Evolutionary conservation across 225 moss, liverwort and hornwort genomes (phyloP), one percentile per base, ranked within the genome.

Genomic region (Asterella californica): DNA sequence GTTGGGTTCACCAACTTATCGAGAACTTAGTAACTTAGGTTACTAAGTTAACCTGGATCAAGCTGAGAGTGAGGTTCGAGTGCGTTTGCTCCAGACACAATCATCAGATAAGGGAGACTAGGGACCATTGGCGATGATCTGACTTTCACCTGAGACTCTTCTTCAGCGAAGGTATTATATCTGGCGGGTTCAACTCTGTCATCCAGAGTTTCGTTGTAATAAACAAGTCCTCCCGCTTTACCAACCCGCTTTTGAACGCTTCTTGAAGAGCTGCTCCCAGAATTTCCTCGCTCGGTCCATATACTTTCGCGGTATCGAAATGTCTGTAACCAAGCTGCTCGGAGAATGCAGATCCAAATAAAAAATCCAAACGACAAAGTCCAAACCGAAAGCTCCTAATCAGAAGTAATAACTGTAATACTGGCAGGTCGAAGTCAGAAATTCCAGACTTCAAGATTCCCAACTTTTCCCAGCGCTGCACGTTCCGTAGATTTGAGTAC

Each of bases 301-400:
- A 97, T 0, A 57, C 61, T 8, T 72, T 76, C 4, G 96, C 94
- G 12, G 94, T 93, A 42, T 97, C 96, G 63, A 94, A 81, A 81
- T 94, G 96, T 68, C 96, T 89, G 80, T 93, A 97, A 2, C 96
- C 96, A 84, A 88, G 82, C 96, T 97, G 79, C 82, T 30, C 34
- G 46, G 19, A 74, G 71, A 47, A 17, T 0, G 6, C 52, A 53
- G 11, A 11, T 17, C 71, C 15, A 54, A 15, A 12, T n/a, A 29
- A 70, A 33, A 36, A 33, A 54, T 15, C 22, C 33, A 10, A 9
- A 33, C 65, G 1, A 21, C 0, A 54, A 80, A 29, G 2, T 27
- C 45, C 57, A 46, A 9, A n/a, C 19, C 0, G 74, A 62, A 6
- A 50, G 5, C 4, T 49, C 33, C 6, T n/a, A 6, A 70, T 9